phyloP scores from a whole-genome alignment of 2,329 filamentous ascomycete genomes.

The Biscogniauxia mediterranea region DNA sequence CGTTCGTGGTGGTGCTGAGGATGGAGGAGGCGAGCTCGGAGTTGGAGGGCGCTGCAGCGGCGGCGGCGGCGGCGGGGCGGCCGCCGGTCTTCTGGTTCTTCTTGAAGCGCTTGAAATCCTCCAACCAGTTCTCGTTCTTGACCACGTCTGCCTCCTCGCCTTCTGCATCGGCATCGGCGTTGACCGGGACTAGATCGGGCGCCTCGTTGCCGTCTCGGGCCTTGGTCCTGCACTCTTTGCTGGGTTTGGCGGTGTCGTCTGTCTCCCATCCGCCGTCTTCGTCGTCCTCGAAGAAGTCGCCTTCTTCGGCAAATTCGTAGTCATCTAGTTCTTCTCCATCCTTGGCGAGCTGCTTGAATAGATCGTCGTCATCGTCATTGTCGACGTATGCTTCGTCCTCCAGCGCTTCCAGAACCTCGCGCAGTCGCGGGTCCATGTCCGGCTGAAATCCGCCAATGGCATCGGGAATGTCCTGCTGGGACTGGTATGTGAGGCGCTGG shows the following conservation, averaged over 20 bases:
- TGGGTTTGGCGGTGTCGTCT: slow-evolving; percentile 83
- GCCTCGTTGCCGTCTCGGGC: slow-evolving; percentile 38
- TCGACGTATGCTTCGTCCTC: slow-evolving; percentile 96
- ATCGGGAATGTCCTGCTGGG: slow-evolving; percentile 90
- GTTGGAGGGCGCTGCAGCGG: slow-evolving; percentile 45
- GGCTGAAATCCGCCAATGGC: slow-evolving; percentile 91
- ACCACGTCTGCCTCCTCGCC: slow-evolving; percentile 43
- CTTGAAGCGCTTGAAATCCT: slow-evolving; percentile 93
- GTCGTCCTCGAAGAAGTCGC: slow-evolving; percentile 54
- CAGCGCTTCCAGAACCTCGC: slow-evolving; percentile 88
- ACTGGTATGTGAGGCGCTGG: slow-evolving; percentile 76
- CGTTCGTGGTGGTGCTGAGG: slow-evolving; percentile 74
- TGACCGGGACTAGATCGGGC: slow-evolving; percentile 50
- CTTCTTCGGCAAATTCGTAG: slow-evolving; percentile 72
- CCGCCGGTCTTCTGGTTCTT: slow-evolving; percentile 62
- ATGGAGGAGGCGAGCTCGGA: slow-evolving; percentile 68
- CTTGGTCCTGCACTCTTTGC: slow-evolving; percentile 48
- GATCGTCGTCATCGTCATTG: slow-evolving; percentile 73
- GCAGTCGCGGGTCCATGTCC: slow-evolving; percentile 91
- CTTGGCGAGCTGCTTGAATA: slow-evolving; percentile 73
- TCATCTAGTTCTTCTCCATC: slow-evolving; percentile 73
- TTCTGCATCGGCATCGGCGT: slow-evolving; percentile 23
- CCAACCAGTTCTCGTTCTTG: slow-evolving; percentile 79
- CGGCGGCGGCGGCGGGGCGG: slow-evolving; percentile 35
- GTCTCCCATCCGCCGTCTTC: slow-evolving; percentile 90